Conservation (phyloP, 768 basidiomycete genomes). For the Calvatia gigantea region DNA sequence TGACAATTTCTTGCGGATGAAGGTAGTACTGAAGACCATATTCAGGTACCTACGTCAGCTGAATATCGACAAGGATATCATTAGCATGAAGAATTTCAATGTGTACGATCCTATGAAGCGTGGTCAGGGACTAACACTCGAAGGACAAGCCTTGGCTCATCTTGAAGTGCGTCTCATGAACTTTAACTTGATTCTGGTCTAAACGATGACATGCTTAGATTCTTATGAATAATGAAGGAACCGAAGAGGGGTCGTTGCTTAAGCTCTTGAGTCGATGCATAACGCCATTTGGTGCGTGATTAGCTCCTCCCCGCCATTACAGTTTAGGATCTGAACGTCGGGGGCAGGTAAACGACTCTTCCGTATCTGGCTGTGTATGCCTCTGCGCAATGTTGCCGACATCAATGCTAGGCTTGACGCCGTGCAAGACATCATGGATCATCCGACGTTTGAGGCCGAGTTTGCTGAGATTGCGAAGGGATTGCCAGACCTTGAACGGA, state of each 20-base stretch:
- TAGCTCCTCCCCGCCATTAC: background rate
- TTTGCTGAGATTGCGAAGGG: constrained; percentile 78
- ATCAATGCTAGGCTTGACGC: constrained; percentile 95
- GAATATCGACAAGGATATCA: constrained; percentile 93
- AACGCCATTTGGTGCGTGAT: constrained; percentile 80
- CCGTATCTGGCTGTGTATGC: constrained; percentile 95
- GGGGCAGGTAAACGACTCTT: constrained; percentile 85
- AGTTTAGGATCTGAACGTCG: background rate
- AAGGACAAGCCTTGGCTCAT: constrained; percentile 94
- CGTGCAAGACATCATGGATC: constrained; percentile 83
- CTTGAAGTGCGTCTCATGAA: constrained; percentile 63
- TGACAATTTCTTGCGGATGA: constrained; percentile 1
- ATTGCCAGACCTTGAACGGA: constrained; percentile 88
- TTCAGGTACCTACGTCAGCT: constrained; percentile 79
- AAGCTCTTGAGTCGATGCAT: constrained; percentile 79
- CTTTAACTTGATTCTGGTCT: background rate
- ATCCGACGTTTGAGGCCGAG: constrained; percentile 70
- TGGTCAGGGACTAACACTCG: constrained; percentile 81
- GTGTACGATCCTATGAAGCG: constrained; percentile 93
- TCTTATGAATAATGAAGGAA: constrained; percentile 90
- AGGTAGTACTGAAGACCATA: constrained; percentile 26
- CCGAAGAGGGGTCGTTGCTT: constrained; percentile 85
- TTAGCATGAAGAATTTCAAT: constrained; percentile 97
- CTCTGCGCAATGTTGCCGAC: constrained; percentile 72
- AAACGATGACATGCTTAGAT: constrained; percentile 40